phyloP scores from a whole-genome alignment of 2,329 filamentous ascomycete species.

The Neofusicoccum sp. region DNA sequence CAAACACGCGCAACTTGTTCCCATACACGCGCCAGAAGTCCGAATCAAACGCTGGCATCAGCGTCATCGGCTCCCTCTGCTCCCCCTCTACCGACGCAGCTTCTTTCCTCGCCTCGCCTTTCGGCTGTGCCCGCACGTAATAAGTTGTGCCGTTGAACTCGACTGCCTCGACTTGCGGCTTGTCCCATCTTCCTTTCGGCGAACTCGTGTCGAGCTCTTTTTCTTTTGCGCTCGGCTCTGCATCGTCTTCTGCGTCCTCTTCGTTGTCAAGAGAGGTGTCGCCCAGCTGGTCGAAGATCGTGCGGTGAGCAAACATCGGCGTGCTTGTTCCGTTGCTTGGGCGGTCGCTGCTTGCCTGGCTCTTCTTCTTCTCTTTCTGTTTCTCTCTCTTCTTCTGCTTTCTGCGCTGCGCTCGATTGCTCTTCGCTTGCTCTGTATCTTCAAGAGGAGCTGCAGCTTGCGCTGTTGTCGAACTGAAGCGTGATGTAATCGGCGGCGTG shows the following conservation, averaged over 20 bases:
- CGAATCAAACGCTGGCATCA: slow-evolving; percentile 56
- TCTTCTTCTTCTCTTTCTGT: slow-evolving; percentile 21
- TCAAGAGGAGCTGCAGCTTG: background rate
- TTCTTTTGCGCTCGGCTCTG: background rate
- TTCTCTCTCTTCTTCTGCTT: slow-evolving; percentile 26
- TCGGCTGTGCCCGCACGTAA: background rate
- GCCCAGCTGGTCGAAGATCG: slow-evolving; percentile 5
- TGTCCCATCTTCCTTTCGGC: background rate
- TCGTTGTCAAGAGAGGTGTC: background rate
- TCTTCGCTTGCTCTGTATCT: background rate
- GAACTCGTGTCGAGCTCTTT: background rate
- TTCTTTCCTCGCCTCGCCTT: slow-evolving; percentile 26
- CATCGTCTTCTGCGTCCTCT: background rate
- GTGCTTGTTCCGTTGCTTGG: background rate
- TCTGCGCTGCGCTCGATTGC: background rate
- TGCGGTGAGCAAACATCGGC: background rate
- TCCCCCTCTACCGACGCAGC: background rate
- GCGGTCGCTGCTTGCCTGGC: background rate
- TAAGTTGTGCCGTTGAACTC: slow-evolving; percentile 1
- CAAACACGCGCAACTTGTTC: slow-evolving; percentile 63
- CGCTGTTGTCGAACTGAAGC: background rate
- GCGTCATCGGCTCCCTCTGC: slow-evolving; percentile 35
- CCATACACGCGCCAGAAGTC: slow-evolving; percentile 62
- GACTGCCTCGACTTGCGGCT: background rate
- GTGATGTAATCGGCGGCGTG: background rate